Conservation (phyloP, 257 asterid genomes). For the Solanum sparsipilum region DNA sequence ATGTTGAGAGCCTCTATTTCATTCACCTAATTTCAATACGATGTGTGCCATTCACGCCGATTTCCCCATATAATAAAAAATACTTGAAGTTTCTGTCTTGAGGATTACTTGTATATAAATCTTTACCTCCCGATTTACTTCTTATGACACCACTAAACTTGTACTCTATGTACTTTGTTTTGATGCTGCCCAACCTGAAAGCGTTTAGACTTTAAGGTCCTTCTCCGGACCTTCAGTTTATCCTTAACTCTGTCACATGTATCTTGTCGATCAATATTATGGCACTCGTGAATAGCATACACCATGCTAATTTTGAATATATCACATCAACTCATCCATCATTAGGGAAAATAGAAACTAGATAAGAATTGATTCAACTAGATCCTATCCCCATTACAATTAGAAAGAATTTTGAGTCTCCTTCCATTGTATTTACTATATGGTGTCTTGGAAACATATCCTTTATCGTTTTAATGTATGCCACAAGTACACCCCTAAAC, state of each 20-base stretch:
- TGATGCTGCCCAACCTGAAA: no score
- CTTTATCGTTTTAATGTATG: no score
- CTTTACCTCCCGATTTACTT: not conserved
- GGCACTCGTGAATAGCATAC: not conserved
- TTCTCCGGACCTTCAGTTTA: not conserved
- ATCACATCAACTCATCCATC: not conserved
- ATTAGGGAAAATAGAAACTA: no score
- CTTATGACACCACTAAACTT: not conserved
- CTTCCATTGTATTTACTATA: no score
- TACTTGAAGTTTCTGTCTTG: not conserved
- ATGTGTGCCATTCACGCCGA: not conserved
- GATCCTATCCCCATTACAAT: not conserved
- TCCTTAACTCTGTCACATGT: not conserved
- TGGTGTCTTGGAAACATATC: no score
- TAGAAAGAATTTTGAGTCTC: not conserved
- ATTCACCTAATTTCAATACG: not conserved
- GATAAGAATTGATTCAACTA: no score
- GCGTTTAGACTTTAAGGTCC: not conserved
- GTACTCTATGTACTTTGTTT: not conserved
- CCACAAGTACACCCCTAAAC: no score
- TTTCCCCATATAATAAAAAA: no score
- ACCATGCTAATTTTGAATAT: not conserved
- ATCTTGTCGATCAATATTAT: not conserved
- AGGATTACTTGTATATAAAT: not conserved
- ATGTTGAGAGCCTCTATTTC: not conserved